Evolutionary conservation across 768 basidiomycete genomes (phyloP), one percentile per base, ranked within the genome.

Genomic region (Mycena belliarum): DNA sequence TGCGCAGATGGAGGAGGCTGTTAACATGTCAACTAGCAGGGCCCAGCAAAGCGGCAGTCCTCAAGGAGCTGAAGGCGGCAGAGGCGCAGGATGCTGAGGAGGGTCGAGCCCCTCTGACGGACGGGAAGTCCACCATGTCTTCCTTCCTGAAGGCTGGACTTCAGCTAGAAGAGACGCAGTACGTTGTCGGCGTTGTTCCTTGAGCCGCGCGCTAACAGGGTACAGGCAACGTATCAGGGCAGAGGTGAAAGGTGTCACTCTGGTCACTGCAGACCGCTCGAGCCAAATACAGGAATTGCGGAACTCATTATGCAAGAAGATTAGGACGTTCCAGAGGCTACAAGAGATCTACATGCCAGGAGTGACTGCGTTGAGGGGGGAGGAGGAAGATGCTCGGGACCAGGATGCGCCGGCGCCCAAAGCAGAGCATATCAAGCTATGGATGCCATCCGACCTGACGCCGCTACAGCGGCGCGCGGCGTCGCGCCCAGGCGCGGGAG

Each of bases 161-260:
- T 11, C 54, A 56, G 45, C 43, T 61, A 4, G 59, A 61, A 28
- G 54, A 61, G 18, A 25, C 50, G 12, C 59, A 61, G 59, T 61
- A 37, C n/a, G 59, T 44, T 4, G 37, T 32, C 29, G 29, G 12
- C 29, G 12, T 6, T 32, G 29, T 6, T n/a, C 29, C 29, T 32
- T 32, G 29, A 12, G 29, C 29, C 7, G 12, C 6, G 12, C 2
- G 21, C 33, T 35, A 24, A 11, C 6, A 24, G 3, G 6, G 3
- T 42, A 23, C 25, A 55, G 53, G 26, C 53, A 26, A 1, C 45
- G 45, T 12, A 55, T 48, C 11, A 20, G 14, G 14, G 44, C 38
- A 2, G 53, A 55, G 45, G 8, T 55, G 2, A 55, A 55, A 10
- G 53, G 53, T 1, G 21, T 32, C 1, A 48, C 53, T 0, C 20